Percentiles rank a stretch among this genome's conserved stretches.
These are phyloP conservation scores for Sarcodon sp. DNA, from an alignment of 768 basidiomycete species.

Conservation along the genomic window DNA sequence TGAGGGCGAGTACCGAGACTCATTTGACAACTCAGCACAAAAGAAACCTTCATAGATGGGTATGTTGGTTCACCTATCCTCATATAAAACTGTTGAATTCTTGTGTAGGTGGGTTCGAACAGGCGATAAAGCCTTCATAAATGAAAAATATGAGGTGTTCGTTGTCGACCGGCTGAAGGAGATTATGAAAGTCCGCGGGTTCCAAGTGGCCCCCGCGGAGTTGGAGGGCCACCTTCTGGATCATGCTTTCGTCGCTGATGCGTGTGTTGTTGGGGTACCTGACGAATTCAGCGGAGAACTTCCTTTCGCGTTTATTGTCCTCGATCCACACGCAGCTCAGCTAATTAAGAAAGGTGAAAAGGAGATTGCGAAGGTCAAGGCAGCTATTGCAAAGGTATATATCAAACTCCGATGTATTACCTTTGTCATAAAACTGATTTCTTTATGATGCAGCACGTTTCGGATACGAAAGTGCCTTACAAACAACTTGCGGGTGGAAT, in stretches of 20 bases:
- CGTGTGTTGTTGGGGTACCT: conserved; percentile 36
- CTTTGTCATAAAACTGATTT: not conserved
- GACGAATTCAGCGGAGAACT: conserved; percentile 72
- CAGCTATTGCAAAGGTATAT: conserved; percentile 42
- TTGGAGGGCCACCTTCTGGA: conserved; percentile 22
- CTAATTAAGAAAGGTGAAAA: conserved; percentile 18
- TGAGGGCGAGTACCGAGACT: not conserved
- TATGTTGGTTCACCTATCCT: not conserved
- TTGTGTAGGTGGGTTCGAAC: conserved; percentile 46
- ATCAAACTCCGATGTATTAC: not conserved
- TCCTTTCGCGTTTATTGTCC: conserved; percentile 59
- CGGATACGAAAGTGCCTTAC: conserved; percentile 17
- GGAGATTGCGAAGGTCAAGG: conserved; percentile 27
- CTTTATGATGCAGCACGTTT: conserved; percentile 9
- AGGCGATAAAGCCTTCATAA: conserved; percentile 58
- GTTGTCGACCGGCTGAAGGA: conserved; percentile 71
- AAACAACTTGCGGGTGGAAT: conserved; percentile 25
- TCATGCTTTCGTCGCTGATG: conserved; percentile 31
- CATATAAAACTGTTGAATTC: not conserved
- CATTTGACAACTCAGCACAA: conserved; percentile 28
- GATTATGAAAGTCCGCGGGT: conserved; percentile 53
- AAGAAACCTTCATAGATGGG: conserved; percentile 48
- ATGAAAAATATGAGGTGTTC: conserved; percentile 48
- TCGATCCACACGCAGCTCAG: conserved; percentile 24
- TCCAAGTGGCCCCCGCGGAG: conserved; percentile 24